phyloP scores from a whole-genome alignment of 2,329 filamentous ascomycete genomes.

The Colletotrichum brevisporum region DNA sequence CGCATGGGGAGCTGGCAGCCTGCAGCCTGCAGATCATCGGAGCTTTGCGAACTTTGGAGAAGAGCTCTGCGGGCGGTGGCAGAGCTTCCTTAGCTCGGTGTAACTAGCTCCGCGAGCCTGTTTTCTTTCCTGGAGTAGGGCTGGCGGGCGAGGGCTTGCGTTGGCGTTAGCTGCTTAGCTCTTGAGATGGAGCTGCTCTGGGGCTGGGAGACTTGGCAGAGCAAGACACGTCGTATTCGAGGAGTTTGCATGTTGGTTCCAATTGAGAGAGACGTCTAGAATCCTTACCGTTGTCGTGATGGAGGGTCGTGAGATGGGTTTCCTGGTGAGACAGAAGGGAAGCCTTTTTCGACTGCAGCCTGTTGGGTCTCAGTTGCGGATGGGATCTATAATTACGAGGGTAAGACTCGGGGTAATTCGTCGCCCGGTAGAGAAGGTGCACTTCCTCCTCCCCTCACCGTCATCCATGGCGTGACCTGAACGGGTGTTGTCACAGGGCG shows the following conservation, averaged over 20 bases:
- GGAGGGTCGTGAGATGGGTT: neutral
- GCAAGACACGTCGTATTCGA: neutral
- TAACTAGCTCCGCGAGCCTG: neutral
- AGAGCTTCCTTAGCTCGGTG: neutral
- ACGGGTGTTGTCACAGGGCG: neutral
- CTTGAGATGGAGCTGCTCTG: neutral
- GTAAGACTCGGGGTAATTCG: constrained; percentile 10
- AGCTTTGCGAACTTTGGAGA: neutral
- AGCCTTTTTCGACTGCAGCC: too few species aligned
- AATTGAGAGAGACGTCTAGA: constrained; percentile 7
- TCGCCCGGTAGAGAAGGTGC: neutral
- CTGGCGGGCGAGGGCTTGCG: neutral
- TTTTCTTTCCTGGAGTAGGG: neutral
- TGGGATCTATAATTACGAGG: neutral
- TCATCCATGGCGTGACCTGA: neutral
- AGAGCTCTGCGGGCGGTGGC: neutral
- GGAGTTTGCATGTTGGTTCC: neutral
- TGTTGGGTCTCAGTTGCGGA: neutral
- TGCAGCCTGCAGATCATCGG: neutral
- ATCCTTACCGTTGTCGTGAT: neutral
- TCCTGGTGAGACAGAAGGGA: neutral
- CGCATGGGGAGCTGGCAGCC: neutral
- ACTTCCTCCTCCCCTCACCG: too few species aligned
- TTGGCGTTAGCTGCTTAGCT: neutral
- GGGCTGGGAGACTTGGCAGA: neutral